Evolutionary conservation across 768 basidiomycete genomes (phyloP), one percentile per base, ranked within the genome.

Genomic region (Jaapia argillacea): DNA sequence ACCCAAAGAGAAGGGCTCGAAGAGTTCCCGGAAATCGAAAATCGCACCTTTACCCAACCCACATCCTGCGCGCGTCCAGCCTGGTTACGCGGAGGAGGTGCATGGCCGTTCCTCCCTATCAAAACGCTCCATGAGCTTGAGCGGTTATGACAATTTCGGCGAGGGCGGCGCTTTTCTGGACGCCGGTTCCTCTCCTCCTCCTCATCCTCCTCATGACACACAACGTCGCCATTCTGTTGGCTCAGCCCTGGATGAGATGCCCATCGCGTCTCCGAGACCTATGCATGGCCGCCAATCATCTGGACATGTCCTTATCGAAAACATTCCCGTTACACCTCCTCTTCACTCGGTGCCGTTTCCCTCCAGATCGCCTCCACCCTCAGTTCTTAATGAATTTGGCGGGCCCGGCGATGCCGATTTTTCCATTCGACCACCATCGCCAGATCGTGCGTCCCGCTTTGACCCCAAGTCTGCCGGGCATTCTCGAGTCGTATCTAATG

Each of bases 101-200:
- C 42, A 16, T 13, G 42, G 35, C 22, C 42, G 46, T 21, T 36
- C 44, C 4, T 41, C 46, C 7, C 40, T 48, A 10, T 40, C 74
- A 14, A n/a, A n/a, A n/a, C 70, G 82, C 44, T 76, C 85, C 16
- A 69, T 78, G 65, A 89, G 85, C 54, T 64, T 81, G 44, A 81
- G 82, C 2, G 66, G 76, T 44, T 55, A 81, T 39, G 79, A 79
- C 28, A 67, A 72, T 39, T 68, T 72, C 41, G 71, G 72, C 12
- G 58, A 52, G 24, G 74, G 70, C 24, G 70, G 66, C 25, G 71
- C 64, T 10, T 71, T 72, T 46, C 48, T 72, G 40, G 72, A 74
- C 27, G 62, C 68, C 4, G 46, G 50, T 24, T 52, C 61, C 27
- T 44, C 55, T 33, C 14, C 58, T 54, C 46, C 62, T 56, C 43